phyloP scores from a whole-genome alignment of 257 asterid species.

The Solanum appendiculatum region DNA sequence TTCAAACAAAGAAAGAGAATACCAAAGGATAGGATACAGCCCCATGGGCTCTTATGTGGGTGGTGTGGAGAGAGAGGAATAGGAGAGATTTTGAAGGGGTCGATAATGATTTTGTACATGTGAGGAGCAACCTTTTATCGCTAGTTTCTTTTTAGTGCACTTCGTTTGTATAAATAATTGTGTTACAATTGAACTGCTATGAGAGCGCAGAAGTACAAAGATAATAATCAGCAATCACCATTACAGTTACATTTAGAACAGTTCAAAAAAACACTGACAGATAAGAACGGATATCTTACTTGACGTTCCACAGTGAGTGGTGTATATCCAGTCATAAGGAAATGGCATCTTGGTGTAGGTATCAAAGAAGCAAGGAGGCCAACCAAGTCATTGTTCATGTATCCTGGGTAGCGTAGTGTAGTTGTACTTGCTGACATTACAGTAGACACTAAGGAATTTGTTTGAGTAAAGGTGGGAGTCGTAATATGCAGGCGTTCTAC shows the following conservation, averaged over 20 bases:
- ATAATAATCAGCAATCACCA: neutral
- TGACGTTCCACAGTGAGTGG: constrained; percentile 99
- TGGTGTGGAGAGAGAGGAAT: neutral
- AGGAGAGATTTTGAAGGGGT: neutral
- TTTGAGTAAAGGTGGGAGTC: constrained; percentile 92
- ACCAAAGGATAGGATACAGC: neutral
- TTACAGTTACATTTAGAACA: neutral
- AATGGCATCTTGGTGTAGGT: constrained; percentile 99
- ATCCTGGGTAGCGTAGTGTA: constrained; percentile 94
- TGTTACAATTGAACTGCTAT: neutral
- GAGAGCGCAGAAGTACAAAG: neutral
- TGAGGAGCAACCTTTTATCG: neutral
- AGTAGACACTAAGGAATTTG: constrained; percentile 94
- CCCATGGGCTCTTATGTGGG: neutral
- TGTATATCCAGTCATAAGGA: constrained; percentile 96
- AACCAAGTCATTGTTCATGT: constrained; percentile 98
- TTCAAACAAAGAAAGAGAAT: neutral
- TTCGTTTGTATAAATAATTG: neutral
- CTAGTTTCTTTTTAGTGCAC: neutral
- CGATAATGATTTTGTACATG: neutral
- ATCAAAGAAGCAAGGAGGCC: constrained; percentile 98
- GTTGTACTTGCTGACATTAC: constrained; percentile 99
- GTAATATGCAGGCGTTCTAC: constrained; percentile 90
- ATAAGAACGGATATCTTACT: constrained; percentile 35
- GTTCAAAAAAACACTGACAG: neutral